Conservation (phyloP, 495 filamentous ascomycete genomes). For the Lepidopterella palustris region DNA sequence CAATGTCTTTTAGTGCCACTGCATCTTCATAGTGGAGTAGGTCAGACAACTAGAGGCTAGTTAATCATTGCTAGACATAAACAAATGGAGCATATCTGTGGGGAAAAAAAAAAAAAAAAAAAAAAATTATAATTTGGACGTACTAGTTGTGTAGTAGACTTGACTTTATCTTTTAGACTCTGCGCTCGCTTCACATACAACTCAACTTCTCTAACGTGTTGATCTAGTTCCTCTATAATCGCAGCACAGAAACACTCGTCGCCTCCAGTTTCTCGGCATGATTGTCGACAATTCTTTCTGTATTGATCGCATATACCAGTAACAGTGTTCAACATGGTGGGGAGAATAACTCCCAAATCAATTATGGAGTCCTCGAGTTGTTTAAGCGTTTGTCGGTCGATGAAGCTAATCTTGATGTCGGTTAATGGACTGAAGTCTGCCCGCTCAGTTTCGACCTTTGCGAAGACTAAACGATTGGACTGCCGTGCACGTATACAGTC, state of each 20-base stretch:
- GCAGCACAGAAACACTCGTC: not conserved
- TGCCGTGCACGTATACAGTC: conserved; percentile 1
- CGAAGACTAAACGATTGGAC: conserved; percentile 15
- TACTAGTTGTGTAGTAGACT: conserved; percentile 11
- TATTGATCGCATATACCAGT: not conserved
- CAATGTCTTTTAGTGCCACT: conserved; percentile 11
- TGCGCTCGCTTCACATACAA: conserved; percentile 1
- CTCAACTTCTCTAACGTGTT: no score
- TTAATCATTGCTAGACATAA: conserved; percentile 1
- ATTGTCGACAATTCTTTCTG: not conserved
- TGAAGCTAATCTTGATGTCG: conserved; percentile 8
- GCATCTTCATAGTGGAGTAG: conserved; percentile 13
- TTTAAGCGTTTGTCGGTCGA: conserved; percentile 17
- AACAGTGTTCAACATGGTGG: conserved; percentile 7
- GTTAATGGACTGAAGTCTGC: conserved; percentile 7
- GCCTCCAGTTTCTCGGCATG: not conserved
- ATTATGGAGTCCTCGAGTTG: conserved; percentile 13
- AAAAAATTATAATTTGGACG: not conserved
- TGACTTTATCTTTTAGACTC: conserved; percentile 7
- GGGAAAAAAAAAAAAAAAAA: no score
- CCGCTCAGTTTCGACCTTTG: conserved; percentile 1
- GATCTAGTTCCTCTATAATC: conserved; percentile 7
- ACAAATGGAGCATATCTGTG: no score
- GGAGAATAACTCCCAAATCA: conserved; percentile 14
- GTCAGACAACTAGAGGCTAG: conserved; percentile 9